These are phyloP conservation scores for Suillus subluteus DNA, from an alignment of 768 basidiomycete species.

Conservation along the genomic window DNA sequence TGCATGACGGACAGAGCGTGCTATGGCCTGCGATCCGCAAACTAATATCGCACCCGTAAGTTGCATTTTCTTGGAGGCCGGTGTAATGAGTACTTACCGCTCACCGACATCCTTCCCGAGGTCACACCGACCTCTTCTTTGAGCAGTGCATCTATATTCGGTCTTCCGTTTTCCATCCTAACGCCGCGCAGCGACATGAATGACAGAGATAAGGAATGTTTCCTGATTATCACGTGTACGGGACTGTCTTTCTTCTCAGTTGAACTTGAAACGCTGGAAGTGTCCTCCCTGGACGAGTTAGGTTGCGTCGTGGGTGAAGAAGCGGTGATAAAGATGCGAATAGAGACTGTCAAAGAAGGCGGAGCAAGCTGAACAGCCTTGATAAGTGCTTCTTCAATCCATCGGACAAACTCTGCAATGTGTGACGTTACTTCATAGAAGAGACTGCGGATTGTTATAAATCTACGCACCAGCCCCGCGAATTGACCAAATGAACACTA, in stretches of 20 bases:
- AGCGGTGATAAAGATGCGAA: conserved; percentile 48
- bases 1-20: conserved; percentile 41
- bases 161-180: conserved; percentile 41
- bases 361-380: conserved; percentile 36
- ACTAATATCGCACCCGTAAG: conserved; percentile 34
- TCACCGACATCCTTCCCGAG: conserved; percentile 48
- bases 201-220: conserved; percentile 1
- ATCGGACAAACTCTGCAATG: conserved; percentile 40
- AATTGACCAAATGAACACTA: conserved; percentile 57
- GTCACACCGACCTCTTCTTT: conserved; percentile 39
- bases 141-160: conserved; percentile 43
- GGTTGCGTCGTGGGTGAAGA: conserved; percentile 6
- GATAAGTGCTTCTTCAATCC: conserved; percentile 47
- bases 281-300: conserved; percentile 16
- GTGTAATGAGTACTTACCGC: conserved; percentile 44
- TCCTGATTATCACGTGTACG: conserved; percentile 7
- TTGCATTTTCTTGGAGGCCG: background rate
- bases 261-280: conserved; percentile 21
- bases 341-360: conserved; percentile 35
- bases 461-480: conserved; percentile 45
- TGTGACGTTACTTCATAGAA: background rate
- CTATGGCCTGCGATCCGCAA: conserved; percentile 49
- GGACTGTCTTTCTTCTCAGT: conserved; percentile 11
- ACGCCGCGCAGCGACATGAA: conserved; percentile 30
- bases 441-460: background rate